Evolutionary conservation across 2,329 filamentous ascomycete species (phyloP), one percentile per base, ranked within the genome.

Genomic region (Talaromyces sp.): DNA sequence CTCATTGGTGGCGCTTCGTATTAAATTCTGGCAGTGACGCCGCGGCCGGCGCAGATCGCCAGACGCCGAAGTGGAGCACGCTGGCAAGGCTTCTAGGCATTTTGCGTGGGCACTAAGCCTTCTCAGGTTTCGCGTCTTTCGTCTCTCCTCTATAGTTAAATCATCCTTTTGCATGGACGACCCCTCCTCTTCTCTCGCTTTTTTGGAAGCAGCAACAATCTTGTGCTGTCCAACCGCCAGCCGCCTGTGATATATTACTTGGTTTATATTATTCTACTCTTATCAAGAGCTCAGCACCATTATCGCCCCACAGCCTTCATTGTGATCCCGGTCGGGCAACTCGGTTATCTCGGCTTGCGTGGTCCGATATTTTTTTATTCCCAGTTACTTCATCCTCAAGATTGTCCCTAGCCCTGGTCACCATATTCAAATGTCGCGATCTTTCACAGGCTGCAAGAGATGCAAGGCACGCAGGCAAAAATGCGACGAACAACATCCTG

Each of bases 381-480:
- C 41, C 43, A 21, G 19, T 19, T 24, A 24, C 9, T n/a, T 38
- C 35, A 9, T 38, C 35, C 13, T 38, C 35, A 38, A 38, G 6
- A 38, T 38, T 38, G 35, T n/a, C 35, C 5, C 17, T 38, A 38
- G 7, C 32, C 14, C 32, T 6, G 32, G 5, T 17, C 2, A 38
- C n/a, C 3, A 21, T 31, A 19, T 24, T 21, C 38, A 32, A 64
- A 74, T 76, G 72, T 74, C 74, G 66, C 73, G 75, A 63, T 78
- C 76, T 11, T 75, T 77, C 56, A 73, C 69, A 56, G 76, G 76
- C n/a, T 78, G 76, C 68, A 73, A 73, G 63, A 71, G 76, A 66
- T 78, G 76, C 73, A 78, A 77, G 68, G 68, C 72, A 55, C 74
- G 77, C 41, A 73, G 77, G 58, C 75, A 78, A 63, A 78, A 78